Evolutionary conservation across 129 eudicot species (phyloP).

Genomic region (Helichrysum umbraculigerum): DNA sequence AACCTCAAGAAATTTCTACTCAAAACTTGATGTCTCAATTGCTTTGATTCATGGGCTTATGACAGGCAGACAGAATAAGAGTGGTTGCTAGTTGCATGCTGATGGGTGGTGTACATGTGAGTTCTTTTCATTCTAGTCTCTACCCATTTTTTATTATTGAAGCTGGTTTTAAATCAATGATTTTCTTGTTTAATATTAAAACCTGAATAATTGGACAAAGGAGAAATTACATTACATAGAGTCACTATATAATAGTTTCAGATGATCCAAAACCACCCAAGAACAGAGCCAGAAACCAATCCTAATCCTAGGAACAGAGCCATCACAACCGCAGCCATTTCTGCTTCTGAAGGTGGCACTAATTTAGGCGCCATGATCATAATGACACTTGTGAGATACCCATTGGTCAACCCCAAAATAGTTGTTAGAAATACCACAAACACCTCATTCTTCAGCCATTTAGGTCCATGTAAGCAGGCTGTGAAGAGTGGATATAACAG

Average conservation of each 20-base stretch:
- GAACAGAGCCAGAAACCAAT: slow-evolving; percentile 73
- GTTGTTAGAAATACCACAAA: slow-evolving; percentile 57
- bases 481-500: slow-evolving; percentile 67
- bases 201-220: slow-evolving; percentile 14
- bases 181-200: slow-evolving; percentile 5
- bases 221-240: slow-evolving; percentile 14
- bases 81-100: slow-evolving; percentile 1
- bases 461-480: slow-evolving; percentile 72
- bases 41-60: slow-evolving; percentile 9
- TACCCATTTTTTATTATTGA: not conserved
- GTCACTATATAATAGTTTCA: slow-evolving; percentile 12
- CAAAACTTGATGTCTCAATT: not conserved
- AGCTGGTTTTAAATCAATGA: not conserved
- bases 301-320: slow-evolving; percentile 75
- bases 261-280: slow-evolving; percentile 85
- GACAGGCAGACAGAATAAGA: not conserved
- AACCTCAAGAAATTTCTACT: slow-evolving; percentile 14
- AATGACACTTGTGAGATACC: slow-evolving; percentile 78
- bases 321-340: slow-evolving; percentile 80
- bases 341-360: slow-evolving; percentile 63
- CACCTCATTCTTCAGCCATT: slow-evolving; percentile 67
- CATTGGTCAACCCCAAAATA: slow-evolving; percentile 78
- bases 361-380: slow-evolving; percentile 81
- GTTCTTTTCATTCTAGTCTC: not conserved
- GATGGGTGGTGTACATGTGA: slow-evolving; percentile 13